A percentile compares a stretch with the other conserved stretches of the same genome.
These are phyloP conservation scores for Tolypocladium inflatum DNA, from an alignment of 2,329 filamentous ascomycete species.

Conservation along the genomic window DNA sequence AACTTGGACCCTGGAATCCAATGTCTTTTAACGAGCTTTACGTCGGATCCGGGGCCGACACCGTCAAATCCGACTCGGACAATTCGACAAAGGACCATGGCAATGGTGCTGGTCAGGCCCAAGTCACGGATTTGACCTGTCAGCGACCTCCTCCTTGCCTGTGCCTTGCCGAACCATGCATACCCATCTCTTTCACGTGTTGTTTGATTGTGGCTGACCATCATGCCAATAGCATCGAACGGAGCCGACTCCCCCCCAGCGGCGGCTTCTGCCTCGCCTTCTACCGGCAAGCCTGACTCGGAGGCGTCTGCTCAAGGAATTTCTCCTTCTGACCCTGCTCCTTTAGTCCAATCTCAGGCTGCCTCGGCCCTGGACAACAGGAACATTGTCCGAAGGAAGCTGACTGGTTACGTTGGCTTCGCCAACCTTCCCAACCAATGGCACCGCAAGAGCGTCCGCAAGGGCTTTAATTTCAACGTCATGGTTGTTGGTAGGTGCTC, in stretches of 20 bases:
- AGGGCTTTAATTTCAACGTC: slow-evolving; percentile 99
- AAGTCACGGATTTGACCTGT: slow-evolving; percentile 17
- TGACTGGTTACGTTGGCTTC: slow-evolving; percentile 97
- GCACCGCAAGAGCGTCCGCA: slow-evolving; percentile 99
- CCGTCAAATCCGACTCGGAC: slow-evolving; percentile 2
- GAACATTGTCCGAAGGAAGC: slow-evolving; percentile 96
- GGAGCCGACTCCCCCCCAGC: slow-evolving; percentile 33
- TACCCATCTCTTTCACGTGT: neutral
- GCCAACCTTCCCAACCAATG: slow-evolving; percentile 99
- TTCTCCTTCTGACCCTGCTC: slow-evolving; percentile 23
- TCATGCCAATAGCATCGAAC: slow-evolving; percentile 30
- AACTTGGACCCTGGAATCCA: slow-evolving; percentile 30
- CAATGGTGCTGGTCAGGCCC: neutral
- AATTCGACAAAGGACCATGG: neutral
- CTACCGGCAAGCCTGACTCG: slow-evolving; percentile 26
- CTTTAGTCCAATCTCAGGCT: slow-evolving; percentile 23
- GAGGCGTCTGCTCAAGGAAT: slow-evolving; percentile 17
- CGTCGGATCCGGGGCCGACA: slow-evolving; percentile 15
- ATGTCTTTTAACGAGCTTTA: slow-evolving; percentile 40
- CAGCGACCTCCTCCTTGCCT: slow-evolving; percentile 20
- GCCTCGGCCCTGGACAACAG: slow-evolving; percentile 58
- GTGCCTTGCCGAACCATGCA: slow-evolving; percentile 4
- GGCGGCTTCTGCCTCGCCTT: slow-evolving; percentile 30
- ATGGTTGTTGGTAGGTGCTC: slow-evolving; percentile 95
- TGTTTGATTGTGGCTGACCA: slow-evolving; percentile 6